A percentile compares a stretch with the other conserved stretches of the same genome.
phyloP scores from a whole-genome alignment of 2,329 filamentous ascomycete species.

The Diaporthe citriasiana region DNA sequence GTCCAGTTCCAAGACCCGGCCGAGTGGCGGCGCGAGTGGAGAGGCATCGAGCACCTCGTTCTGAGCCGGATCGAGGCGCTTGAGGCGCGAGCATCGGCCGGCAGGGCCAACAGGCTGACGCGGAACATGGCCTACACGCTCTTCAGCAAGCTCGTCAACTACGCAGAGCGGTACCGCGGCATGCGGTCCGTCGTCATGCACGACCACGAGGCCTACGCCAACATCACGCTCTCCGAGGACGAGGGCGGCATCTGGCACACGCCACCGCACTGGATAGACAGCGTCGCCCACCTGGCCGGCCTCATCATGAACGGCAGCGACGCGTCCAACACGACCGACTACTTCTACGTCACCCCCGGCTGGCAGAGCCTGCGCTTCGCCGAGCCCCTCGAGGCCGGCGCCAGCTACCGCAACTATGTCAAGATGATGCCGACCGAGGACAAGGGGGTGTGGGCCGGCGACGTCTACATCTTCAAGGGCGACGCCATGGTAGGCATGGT shows the following conservation, averaged over 20 bases:
- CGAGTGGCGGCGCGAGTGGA: neutral
- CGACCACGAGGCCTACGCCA: constrained; percentile 2
- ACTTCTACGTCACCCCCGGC: constrained; percentile 24
- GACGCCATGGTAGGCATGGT: neutral
- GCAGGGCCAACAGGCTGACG: neutral
- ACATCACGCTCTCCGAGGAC: neutral
- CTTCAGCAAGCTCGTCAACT: constrained; percentile 16
- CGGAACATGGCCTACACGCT: constrained; percentile 5
- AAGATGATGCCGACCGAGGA: neutral
- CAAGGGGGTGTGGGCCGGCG: neutral
- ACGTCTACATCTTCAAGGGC: constrained; percentile 1
- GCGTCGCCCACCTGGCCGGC: neutral
- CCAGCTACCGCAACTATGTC: neutral
- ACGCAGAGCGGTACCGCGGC: neutral
- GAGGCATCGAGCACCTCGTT: neutral
- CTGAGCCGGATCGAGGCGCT: neutral
- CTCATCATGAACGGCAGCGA: constrained; percentile 16
- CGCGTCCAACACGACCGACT: neutral
- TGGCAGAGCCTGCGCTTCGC: constrained; percentile 11
- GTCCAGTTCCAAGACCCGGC: neutral
- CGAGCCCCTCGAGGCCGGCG: neutral
- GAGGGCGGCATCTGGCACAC: neutral
- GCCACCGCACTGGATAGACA: constrained; percentile 16
- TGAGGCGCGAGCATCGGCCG: neutral
- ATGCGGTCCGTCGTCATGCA: constrained; percentile 6